Evolutionary conservation across 2,329 filamentous ascomycete genomes (phyloP).

Genomic region (Colletotrichum sublineola): DNA sequence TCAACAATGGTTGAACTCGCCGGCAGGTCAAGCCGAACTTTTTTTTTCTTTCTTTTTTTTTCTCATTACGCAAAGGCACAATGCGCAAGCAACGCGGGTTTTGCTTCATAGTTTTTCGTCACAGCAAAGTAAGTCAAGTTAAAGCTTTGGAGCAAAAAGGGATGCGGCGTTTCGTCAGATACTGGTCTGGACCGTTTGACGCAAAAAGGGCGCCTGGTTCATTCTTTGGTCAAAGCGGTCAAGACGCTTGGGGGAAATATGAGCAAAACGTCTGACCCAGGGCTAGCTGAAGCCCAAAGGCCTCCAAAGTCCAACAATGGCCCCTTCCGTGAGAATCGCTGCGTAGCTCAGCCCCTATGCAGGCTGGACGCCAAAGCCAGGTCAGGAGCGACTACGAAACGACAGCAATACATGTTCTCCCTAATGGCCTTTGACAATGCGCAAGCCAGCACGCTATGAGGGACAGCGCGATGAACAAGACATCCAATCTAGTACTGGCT

Average conservation of each 20-base stretch:
- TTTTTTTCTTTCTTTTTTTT: no score
- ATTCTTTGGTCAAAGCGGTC: background rate
- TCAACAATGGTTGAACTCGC: background rate
- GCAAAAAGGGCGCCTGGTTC: slow-evolving; percentile 4
- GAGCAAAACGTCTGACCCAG: background rate
- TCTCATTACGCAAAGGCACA: background rate
- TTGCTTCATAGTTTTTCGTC: background rate
- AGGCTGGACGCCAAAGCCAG: background rate
- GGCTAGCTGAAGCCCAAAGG: background rate
- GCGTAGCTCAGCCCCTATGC: background rate
- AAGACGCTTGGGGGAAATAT: background rate
- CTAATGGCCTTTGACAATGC: background rate
- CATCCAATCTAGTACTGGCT: background rate
- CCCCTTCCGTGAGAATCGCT: background rate
- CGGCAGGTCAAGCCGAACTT: slow-evolving; percentile 1
- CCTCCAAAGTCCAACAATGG: background rate
- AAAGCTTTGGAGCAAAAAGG: background rate
- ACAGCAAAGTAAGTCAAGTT: background rate
- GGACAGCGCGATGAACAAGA: background rate
- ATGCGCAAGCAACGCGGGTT: slow-evolving; percentile 11
- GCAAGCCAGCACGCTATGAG: background rate
- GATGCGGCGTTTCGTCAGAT: slow-evolving; percentile 23
- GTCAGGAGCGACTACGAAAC: background rate
- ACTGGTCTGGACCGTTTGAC: slow-evolving; percentile 19
- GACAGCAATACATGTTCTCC: background rate